Percentiles rank a stretch among this genome's conserved stretches.
Conservation (phyloP, 148 eudicot genomes). For the Persicaria tinctoria region DNA sequence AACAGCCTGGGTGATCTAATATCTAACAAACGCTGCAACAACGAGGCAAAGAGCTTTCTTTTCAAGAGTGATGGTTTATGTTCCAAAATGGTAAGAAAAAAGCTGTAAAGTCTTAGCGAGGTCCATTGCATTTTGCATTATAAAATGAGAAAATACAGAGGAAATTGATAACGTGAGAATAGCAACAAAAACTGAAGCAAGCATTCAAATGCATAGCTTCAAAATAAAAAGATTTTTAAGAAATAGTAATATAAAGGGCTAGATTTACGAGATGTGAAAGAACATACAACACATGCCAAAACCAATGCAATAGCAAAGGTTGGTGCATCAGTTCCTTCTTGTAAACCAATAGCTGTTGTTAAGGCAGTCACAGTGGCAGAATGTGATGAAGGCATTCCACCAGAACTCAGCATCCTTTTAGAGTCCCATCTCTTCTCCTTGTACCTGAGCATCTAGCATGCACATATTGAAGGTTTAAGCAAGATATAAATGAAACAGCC, state of each 20-base stretch:
- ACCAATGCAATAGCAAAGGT: constrained; percentile 84
- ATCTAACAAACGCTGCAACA: neutral
- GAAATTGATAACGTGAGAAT: neutral
- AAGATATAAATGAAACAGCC: neutral
- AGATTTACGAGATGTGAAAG: constrained; percentile 5
- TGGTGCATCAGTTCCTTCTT: constrained; percentile 65
- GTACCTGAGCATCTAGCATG: constrained; percentile 49
- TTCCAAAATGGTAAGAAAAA: neutral
- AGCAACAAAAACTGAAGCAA: neutral
- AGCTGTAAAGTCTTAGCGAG: neutral
- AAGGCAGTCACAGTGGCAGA: constrained; percentile 86
- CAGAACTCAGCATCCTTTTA: constrained; percentile 73
- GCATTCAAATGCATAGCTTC: neutral
- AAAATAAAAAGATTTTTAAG: neutral
- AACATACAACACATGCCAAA: constrained; percentile 89
- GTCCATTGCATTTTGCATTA: neutral
- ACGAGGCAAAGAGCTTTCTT: neutral
- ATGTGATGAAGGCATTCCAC: constrained; percentile 99
- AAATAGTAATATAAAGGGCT: neutral
- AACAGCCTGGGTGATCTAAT: neutral
- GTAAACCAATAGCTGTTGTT: constrained; percentile 63
- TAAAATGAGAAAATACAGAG: neutral
- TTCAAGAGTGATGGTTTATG: neutral
- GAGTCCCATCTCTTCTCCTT: constrained; percentile 98
- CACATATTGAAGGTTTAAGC: constrained; percentile 14